These are phyloP conservation scores for Stagonosporopsis vannaccii DNA, from an alignment of 2,329 filamentous ascomycete genomes.

Conservation along the genomic window DNA sequence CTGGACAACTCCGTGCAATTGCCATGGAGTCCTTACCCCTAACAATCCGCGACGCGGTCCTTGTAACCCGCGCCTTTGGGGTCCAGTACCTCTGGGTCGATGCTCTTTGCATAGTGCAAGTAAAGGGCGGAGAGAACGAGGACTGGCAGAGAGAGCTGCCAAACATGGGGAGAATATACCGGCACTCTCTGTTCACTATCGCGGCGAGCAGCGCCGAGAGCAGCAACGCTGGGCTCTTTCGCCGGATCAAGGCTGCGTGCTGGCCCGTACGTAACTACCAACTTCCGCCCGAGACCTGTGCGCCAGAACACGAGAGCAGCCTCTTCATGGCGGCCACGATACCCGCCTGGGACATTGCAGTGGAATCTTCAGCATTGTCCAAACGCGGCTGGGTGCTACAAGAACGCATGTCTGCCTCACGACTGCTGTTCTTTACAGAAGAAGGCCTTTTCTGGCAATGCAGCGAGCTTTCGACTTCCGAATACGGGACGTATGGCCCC, in stretches of 20 bases:
- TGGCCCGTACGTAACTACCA: neutral
- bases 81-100: conserved; percentile 1
- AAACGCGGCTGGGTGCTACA: conserved; percentile 3
- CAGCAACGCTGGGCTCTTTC: neutral
- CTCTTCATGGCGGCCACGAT: neutral
- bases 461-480: neutral
- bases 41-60: conserved; percentile 1
- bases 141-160: neutral
- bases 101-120: conserved; percentile 8
- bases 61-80: neutral
- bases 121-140: neutral
- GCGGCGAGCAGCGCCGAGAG: neutral
- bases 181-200: neutral
- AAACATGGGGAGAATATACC: neutral
- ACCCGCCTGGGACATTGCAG: neutral
- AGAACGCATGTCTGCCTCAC: neutral
- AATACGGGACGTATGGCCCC: neutral
- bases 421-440: neutral
- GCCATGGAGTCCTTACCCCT: neutral
- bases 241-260: neutral
- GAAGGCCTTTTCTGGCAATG: conserved; percentile 3
- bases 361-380: neutral
- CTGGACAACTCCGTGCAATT: neutral
- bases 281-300: neutral
- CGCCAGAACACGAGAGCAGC: neutral